Evolutionary conservation across 2,329 filamentous ascomycete genomes (phyloP).

Genomic region (Paecilomyces sp.): DNA sequence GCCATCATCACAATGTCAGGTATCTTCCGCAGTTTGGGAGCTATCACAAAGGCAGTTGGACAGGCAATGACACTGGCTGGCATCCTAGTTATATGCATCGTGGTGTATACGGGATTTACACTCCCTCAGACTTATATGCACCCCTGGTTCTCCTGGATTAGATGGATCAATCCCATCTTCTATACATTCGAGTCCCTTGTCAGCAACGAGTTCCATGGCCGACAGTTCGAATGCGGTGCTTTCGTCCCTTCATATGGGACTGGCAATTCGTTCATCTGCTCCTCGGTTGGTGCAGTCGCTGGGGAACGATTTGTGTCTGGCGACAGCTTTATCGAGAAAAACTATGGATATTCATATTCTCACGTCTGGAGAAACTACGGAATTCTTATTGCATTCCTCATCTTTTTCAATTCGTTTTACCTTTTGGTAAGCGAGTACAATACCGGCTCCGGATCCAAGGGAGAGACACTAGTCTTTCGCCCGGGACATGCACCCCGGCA

Average conservation of each 20-base stretch:
- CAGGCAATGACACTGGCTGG: conserved; percentile 52
- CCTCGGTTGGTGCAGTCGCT: conserved; percentile 50
- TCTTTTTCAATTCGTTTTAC: conserved; percentile 57
- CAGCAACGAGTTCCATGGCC: conserved; percentile 71
- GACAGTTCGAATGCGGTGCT: conserved; percentile 48
- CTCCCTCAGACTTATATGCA: conserved; percentile 56
- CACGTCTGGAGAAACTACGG: conserved; percentile 65
- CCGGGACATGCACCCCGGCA: conserved; percentile 52
- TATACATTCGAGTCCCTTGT: conserved; percentile 77
- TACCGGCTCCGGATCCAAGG: conserved; percentile 64
- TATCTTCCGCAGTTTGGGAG: conserved; percentile 77
- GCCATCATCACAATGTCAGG: conserved; percentile 75
- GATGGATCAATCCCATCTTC: conserved; percentile 70
- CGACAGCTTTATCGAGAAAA: conserved; percentile 48
- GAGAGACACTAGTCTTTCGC: conserved; percentile 68
- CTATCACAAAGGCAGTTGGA: conserved; percentile 60
- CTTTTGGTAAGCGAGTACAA: conserved; percentile 57
- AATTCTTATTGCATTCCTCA: conserved; percentile 58
- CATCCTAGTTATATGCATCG: conserved; percentile 37
- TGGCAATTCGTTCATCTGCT: conserved; percentile 48
- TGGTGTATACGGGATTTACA: conserved; percentile 46
- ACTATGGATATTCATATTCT: conserved; percentile 50
- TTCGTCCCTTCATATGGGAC: conserved; percentile 35
- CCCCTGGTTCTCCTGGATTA: conserved; percentile 75
- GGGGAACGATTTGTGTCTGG: conserved; percentile 50